Percentiles rank a stretch among this genome's conserved stretches.
Conservation (phyloP, 306 rosid species). For the Lathyrus sativus region DNA sequence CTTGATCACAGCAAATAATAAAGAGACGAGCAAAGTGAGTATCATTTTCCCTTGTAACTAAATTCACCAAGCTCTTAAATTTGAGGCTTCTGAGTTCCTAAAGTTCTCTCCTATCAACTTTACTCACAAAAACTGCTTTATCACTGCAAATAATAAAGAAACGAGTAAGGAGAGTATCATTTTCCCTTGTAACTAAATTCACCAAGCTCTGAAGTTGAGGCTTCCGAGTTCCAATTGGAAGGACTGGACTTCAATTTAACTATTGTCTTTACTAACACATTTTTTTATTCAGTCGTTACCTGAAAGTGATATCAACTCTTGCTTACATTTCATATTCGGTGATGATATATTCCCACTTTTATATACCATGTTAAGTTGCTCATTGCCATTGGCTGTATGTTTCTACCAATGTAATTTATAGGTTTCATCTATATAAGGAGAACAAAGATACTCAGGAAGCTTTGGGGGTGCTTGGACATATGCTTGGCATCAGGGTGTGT, state of each 20-base stretch:
- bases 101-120: no score
- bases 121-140: slow-evolving; percentile 7
- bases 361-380: slow-evolving; percentile 30
- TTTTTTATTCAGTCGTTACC: slow-evolving; percentile 18
- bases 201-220: neutral
- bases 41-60: slow-evolving; percentile 8
- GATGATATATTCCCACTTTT: slow-evolving; percentile 2
- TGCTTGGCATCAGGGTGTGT: slow-evolving; percentile 92
- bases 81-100: neutral
- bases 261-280: slow-evolving; percentile 3
- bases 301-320: slow-evolving; percentile 23
- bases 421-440: slow-evolving; percentile 95
- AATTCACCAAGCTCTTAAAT: neutral
- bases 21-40: neutral
- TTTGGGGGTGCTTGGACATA: slow-evolving; percentile 74
- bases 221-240: neutral
- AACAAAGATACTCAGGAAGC: slow-evolving; percentile 98
- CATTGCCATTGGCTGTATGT: slow-evolving; percentile 28
- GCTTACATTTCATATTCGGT: slow-evolving; percentile 29
- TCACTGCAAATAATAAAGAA: neutral
- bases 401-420: slow-evolving; percentile 38
- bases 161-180: neutral
- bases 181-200: slow-evolving; percentile 15
- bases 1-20: neutral
- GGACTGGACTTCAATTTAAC: slow-evolving; percentile 20